Evolutionary conservation across 192 early-diverging fungal species (phyloP), one percentile per base, ranked within the genome.

Genomic region (Paraglomus brasilianum): DNA sequence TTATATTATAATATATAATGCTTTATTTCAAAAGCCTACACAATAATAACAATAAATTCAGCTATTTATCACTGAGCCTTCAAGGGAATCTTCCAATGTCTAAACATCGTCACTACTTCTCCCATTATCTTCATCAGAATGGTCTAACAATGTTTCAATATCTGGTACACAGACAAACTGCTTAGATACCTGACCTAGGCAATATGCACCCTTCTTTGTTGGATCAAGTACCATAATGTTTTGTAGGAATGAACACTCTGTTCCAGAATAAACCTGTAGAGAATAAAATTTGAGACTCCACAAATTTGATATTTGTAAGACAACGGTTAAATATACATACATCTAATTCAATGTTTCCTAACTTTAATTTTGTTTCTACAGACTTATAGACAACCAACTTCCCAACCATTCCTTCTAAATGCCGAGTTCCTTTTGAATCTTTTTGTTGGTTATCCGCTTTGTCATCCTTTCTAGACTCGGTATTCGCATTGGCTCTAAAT

Each of bases 291-390:
- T 30, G 3, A 30, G 1, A 30, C 1, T 30, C 30, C 30, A 30
- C 30, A 3, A 30, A 30, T 30, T 30, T 30, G 30, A 30, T 30
- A 30, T 30, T 30, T 30, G 30, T 30, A 30, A 30, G 30, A 30
- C 3, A 30, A 30, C 1, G 3, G 30, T 30, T 3, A 30, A 30
- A 30, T 1, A 74, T 30, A 65, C 82, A 77, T 30, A 85, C 81
- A 42, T 89, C 88, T 69, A 88, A 74, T 4, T 82, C 45, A n/a
- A 89, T 72, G 41, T 81, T 75, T n/a, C 86, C 88, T 47, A 89
- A 59, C 57, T 81, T 76, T 65, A 89, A 66, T 76, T 86, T 86
- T 74, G 88, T 84, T 67, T 86, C 86, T 6, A 86, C 88, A 42
- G 81, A 83, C 77, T 86, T 84, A 69, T 85, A 87, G 0, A 89